Conservation (phyloP, 805 yeast species). For the Sugiyamaella marilandica region DNA sequence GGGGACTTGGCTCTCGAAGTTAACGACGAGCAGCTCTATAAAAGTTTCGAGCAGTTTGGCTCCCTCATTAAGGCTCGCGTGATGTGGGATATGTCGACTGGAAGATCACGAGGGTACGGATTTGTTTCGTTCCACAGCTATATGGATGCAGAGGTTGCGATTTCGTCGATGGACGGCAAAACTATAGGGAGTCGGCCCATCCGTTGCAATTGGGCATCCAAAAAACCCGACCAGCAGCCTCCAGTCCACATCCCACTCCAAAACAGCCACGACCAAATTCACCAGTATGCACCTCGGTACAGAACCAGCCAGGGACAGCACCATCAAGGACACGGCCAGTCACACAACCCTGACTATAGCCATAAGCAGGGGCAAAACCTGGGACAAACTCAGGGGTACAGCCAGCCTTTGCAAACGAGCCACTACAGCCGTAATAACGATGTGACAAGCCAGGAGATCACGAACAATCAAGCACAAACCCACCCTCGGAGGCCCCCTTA, state of each 20-base stretch:
- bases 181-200: constrained; percentile 69
- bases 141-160: constrained; percentile 68
- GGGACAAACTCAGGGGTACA: neutral
- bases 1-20: constrained; percentile 83
- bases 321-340: constrained; percentile 10
- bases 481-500: constrained; percentile 36
- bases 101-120: constrained; percentile 86
- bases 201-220: constrained; percentile 82
- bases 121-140: constrained; percentile 70
- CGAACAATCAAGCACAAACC: no score
- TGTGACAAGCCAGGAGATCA: no score
- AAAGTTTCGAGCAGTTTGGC: constrained; percentile 52
- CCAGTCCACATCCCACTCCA: neutral
- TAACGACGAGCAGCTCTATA: constrained; percentile 64
- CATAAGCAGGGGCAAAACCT: neutral
- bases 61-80: constrained; percentile 80
- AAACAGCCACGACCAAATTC: neutral
- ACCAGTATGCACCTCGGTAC: constrained; percentile 4
- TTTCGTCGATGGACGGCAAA: constrained; percentile 69
- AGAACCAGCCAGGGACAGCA: neutral
- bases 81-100: constrained; percentile 97
- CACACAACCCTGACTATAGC: neutral
- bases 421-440: no score
- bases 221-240: constrained; percentile 39
- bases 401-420: neutral